Base-by-base conservation (phyloP, 805 yeast species). In the Nakazawaea populi region DNA sequence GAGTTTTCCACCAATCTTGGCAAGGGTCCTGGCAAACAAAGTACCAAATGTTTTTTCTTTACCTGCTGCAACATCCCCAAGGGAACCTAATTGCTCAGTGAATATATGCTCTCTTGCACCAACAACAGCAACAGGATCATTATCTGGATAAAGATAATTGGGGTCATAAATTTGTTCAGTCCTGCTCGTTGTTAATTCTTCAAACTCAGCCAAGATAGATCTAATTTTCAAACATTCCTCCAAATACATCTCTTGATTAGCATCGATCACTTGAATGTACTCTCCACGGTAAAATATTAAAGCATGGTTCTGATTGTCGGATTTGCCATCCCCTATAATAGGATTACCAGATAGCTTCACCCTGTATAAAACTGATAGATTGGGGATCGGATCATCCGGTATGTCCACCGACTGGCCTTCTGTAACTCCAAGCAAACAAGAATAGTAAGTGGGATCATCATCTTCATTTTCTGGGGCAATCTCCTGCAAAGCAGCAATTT, bases 1-100 rank as follows among this genome's bases (percentile, higher is more conserved):
- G 47, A 91, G 70, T 67, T 92, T 92, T 1, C 96, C 97, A 9
- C 97, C 97, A 58, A 92, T 89, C 61, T 89, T 92, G 0, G 97
- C 94, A 57, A 91, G 71, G 0, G 97, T 90, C 63, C 97, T 77
- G 1, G 97, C 96, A 73, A 92, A 91, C 60, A 92, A 72, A 0
- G 98, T 91, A 29, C 98, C 98, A 72, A 91, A 91, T 1, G 98
- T 91, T 68, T 92, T 97, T 64, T 91, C 98, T 67, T 91, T 91
- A 7, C 96, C 97, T 24, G 98, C 98, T 27, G 97, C 97, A 58
- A 91, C 88, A 68, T 91, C 97, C 45, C 97, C 98, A 41, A 91
- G 72, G 10, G 91, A 85, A 52, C 98, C 98, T 53, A 89, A 82
- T 62, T 87, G 87, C 67, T 91, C 97, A 2, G 96, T 87, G 70